Conservation (phyloP, 108 stramenopile genomes). For the Craspedostauros australis region DNA sequence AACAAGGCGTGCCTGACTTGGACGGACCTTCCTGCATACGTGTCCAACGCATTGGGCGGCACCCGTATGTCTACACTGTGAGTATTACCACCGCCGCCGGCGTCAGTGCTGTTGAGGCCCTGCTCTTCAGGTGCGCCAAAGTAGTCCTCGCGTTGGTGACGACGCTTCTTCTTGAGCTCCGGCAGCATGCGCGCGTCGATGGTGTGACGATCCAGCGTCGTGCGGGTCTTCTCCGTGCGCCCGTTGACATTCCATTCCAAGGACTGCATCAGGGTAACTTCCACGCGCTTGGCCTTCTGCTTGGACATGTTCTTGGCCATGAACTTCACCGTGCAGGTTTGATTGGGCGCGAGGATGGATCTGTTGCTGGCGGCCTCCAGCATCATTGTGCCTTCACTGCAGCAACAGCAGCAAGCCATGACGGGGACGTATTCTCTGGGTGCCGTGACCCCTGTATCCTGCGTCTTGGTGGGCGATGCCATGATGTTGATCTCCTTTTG, state of each 20-base stretch:
- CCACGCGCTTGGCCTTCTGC: not conserved
- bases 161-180: conserved; percentile 4
- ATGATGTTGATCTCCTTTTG: not conserved
- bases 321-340: conserved; percentile 7
- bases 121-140: not conserved
- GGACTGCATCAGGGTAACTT: conserved; percentile 2
- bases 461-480: not conserved
- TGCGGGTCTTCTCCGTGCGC: not conserved
- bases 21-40: conserved; percentile 10
- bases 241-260: conserved; percentile 17
- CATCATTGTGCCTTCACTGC: conserved; percentile 7
- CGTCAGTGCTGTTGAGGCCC: not conserved
- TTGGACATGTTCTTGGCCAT: conserved; percentile 15
- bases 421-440: conserved; percentile 16
- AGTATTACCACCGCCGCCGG: not conserved
- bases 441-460: conserved; percentile 1
- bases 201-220: not conserved
- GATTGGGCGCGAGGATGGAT: not conserved
- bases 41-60: conserved; percentile 1
- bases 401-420: conserved; percentile 13
- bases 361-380: conserved; percentile 14
- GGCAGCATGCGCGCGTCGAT: conserved; percentile 9
- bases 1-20: conserved; percentile 7
- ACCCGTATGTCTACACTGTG: not conserved
- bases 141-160: not conserved